Base-by-base conservation (phyloP, 139 green algal genomes). In the Closterium sp. region DNA sequence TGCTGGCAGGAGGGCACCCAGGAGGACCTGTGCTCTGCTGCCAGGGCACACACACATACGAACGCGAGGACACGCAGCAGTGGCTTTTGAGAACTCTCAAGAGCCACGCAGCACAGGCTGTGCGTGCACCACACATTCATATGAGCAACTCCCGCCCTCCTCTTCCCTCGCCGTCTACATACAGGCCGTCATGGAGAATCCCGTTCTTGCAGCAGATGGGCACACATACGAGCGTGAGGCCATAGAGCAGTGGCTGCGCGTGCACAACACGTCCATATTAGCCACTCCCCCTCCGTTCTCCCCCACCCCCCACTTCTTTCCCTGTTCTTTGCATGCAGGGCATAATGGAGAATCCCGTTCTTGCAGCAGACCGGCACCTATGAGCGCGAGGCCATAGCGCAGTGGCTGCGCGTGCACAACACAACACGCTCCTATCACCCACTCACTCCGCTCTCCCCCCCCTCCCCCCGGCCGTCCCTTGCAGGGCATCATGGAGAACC, bases 321-420 rank as follows among this genome's bases (percentile, higher is more conserved):
- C n/a, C n/a, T n/a, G n/a, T n/a, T 12, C 55, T 28, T 19, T 28
- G 16, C n/a, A n/a, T n/a, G 55, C 55, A 76, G 55, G 55, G 93
- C 28, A 31, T 97, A 0, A 98, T 98, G 95, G 12, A 91, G 3
- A 94, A 97, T n/a, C 96, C 96, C 4, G 95, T 98, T n/a, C 87
- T 97, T 2, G 95, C 96, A 4, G 94, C 94, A 8, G 95, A 97
- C 83, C 95, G 97, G 7, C 93, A 96, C 85, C 97, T 95, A 8
- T 98, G 98, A 91, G 97, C 98, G 89, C 93, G 33, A 32, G 0
- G 94, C 95, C 1, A 97, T 98, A 35, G 64, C 92, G 88, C 28
- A 89, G 3, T 98, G 96, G 96, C 87, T 98, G 32, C 4, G 2
- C 1, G 30, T 28, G 0, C 94, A 95, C 36, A 55, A 6, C 4